Conservation (phyloP, 305 asterid genomes). For the Solanum chacoense region DNA sequence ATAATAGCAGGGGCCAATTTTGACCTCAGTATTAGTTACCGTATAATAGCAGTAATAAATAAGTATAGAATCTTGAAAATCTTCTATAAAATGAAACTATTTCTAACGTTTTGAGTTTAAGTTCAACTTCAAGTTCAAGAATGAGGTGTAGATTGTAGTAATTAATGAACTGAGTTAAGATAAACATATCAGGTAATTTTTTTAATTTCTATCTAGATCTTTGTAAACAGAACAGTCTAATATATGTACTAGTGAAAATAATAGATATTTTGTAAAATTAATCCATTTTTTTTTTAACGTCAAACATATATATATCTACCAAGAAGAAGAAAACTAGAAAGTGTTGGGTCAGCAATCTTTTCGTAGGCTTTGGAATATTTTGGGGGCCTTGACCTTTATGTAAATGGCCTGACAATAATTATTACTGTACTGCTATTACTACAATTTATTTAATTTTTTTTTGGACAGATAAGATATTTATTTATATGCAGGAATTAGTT, state of each 20-base stretch:
- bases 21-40: not conserved
- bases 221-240: not conserved
- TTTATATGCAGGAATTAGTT: not conserved
- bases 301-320: not conserved
- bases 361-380: not conserved
- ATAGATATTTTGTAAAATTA: not conserved
- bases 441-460: not conserved
- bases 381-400: not conserved
- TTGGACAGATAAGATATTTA: not conserved
- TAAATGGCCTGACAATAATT: not conserved
- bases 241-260: not conserved
- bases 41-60: not conserved
- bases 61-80: not conserved
- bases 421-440: not conserved
- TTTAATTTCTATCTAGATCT: not conserved
- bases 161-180: not conserved
- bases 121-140: not conserved
- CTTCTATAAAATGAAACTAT: not conserved
- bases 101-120: not conserved
- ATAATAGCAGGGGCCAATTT: not conserved
- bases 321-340: not conserved
- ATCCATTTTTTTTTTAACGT: too few species aligned
- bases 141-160: not conserved
- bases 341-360: not conserved
- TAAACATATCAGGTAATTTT: not conserved